Evolutionary conservation across 345 rosid species (phyloP), one percentile per base, ranked within the genome.

Genomic region (Lumnitzera littorea): DNA sequence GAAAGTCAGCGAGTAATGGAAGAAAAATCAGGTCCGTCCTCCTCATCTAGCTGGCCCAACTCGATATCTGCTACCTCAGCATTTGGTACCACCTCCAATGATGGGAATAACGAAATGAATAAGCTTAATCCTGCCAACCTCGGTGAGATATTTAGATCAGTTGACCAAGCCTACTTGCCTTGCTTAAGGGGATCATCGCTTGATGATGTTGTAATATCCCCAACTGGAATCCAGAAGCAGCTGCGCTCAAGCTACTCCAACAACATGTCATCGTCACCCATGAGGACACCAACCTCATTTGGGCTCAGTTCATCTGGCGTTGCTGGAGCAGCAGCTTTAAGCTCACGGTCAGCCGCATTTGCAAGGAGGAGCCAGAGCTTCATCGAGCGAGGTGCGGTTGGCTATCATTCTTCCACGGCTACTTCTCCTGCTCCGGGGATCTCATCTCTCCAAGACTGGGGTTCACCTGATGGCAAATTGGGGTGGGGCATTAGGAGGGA

Each of bases 401-500:
- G 67, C 60, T 77, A 72, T 15, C 84, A 62, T 67, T 52, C 74
- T 5, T 71, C 85, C n/a, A 61, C 80, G 53, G 59, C 66, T 25
- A 56, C 83, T 54, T 67, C 80, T 12, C 67, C 78, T 24, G 31
- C 70, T 58, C 54, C 59, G 50, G 58, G 68, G 69, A 50, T 71
- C 53, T 57, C 79, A 41, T 72, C 71, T 53, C 57, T 77, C 48
- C 60, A 69, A 0, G 94, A 84, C 55, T 91, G 96, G 96, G 87
- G 85, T 15, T 88, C 91, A 7, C 80, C 91, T 11, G 85, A 79
- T 66, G 97, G 96, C 0, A 91, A 88, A 69, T 59, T 91, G 53
- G 91, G 88, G 73, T 88, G 96, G 96, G 83, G 84, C 11, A 64
- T 91, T 50, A 82, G 84, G 48, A 86, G 82, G 57, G 91, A 81